A percentile compares a stretch with the other conserved stretches of the same genome.
These are phyloP conservation scores for Carallia pectinifolia DNA, from an alignment of 345 rosid genomes.

Conservation along the genomic window DNA sequence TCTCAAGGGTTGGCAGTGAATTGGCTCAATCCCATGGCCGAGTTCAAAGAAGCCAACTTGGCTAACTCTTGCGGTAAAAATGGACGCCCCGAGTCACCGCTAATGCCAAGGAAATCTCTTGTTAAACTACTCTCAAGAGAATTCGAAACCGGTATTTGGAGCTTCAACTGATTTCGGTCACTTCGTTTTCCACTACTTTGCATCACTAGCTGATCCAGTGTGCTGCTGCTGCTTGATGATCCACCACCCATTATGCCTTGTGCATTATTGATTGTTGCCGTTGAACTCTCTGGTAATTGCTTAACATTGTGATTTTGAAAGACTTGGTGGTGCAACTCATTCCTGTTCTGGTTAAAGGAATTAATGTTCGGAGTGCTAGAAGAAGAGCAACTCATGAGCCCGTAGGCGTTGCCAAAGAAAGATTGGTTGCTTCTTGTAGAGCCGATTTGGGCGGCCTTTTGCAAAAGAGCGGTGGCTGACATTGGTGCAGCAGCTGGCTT, in stretches of 20 bases:
- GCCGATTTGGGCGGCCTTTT: slow-evolving; percentile 95
- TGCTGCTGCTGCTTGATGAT: slow-evolving; percentile 13
- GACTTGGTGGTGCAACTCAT: slow-evolving; percentile 31
- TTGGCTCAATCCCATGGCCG: slow-evolving; percentile 47
- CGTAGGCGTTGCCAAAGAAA: slow-evolving; percentile 38
- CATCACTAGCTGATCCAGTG: slow-evolving; percentile 33
- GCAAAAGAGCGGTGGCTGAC: slow-evolving; percentile 93
- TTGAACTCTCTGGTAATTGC: slow-evolving; percentile 28
- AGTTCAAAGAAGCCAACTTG: slow-evolving; percentile 65
- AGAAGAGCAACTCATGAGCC: slow-evolving; percentile 47
- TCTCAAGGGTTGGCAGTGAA: slow-evolving; percentile 33
- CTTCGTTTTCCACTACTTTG: slow-evolving; percentile 30
- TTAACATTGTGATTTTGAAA: slow-evolving; percentile 28
- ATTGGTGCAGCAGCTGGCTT: slow-evolving; percentile 45
- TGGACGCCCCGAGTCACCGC: slow-evolving; percentile 47
- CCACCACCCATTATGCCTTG: slow-evolving; percentile 14
- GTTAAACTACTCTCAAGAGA: slow-evolving; percentile 51
- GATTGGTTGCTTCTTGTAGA: slow-evolving; percentile 74
- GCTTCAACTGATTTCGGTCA: slow-evolving; percentile 24
- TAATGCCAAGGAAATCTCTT: slow-evolving; percentile 78
- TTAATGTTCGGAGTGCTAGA: slow-evolving; percentile 31
- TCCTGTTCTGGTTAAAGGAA: slow-evolving; percentile 21
- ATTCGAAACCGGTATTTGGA: slow-evolving; percentile 29
- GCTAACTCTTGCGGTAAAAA: slow-evolving; percentile 66
- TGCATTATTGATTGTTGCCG: slow-evolving; percentile 9